Percentiles rank a stretch among this genome's conserved stretches.
phyloP scores from a whole-genome alignment of 192 early-diverging fungal genomes.

The Mortierella claussenii region DNA sequence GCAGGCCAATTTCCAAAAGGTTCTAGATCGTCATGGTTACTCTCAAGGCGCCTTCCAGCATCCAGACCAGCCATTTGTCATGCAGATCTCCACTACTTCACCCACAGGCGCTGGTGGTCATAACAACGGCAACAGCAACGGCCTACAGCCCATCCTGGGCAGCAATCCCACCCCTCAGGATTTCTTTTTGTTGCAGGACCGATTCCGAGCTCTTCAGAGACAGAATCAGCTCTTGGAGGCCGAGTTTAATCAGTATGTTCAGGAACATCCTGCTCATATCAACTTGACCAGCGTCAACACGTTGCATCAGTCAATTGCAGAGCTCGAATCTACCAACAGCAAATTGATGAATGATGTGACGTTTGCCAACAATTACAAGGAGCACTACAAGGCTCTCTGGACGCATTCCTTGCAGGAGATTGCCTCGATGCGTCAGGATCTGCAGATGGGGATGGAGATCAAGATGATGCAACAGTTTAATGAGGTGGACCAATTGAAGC shows the following conservation, averaged over 20 bases:
- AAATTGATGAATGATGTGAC: constrained; percentile 53
- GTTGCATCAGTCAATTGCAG: constrained; percentile 44
- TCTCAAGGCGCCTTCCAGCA: constrained; percentile 35
- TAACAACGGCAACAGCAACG: background rate
- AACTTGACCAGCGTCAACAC: constrained; percentile 24
- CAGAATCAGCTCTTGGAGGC: constrained; percentile 50
- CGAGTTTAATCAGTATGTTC: constrained; percentile 48
- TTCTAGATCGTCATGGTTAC: constrained; percentile 42
- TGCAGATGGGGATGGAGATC: constrained; percentile 55
- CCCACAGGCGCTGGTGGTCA: background rate
- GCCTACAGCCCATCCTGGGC: constrained; percentile 10
- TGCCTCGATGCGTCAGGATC: constrained; percentile 48
- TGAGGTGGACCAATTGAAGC: constrained; percentile 48
- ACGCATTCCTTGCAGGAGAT: constrained; percentile 52
- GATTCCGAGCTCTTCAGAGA: constrained; percentile 47
- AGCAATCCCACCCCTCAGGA: constrained; percentile 36
- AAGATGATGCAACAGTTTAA: constrained; percentile 56
- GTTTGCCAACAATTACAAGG: constrained; percentile 54
- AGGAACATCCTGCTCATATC: constrained; percentile 46
- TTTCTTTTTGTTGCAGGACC: constrained; percentile 47
- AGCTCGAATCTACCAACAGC: constrained; percentile 43
- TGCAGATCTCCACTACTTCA: background rate
- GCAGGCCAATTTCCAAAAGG: constrained; percentile 51
- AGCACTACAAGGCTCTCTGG: constrained; percentile 51
- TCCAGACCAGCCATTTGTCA: constrained; percentile 27